Base-by-base conservation (phyloP, 257 asterid genomes). In the Cynanchum wilfordii region DNA sequence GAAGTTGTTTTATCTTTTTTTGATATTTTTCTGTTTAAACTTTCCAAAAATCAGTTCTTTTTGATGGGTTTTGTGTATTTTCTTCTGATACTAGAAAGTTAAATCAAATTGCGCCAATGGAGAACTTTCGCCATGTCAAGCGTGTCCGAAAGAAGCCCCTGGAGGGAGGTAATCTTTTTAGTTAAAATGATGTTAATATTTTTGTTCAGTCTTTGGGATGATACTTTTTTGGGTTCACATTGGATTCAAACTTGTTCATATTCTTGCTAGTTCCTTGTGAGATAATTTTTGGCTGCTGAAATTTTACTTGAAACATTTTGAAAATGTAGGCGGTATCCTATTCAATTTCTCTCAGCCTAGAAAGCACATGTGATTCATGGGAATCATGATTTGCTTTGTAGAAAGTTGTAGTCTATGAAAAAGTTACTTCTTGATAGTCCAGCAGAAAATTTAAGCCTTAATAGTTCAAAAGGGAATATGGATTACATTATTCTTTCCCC, bases 111-210 rank as follows among this genome's bases (percentile, higher is more conserved):
- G 91, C 96, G 33, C 96, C 97, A 42, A 65, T 94, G 84, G 97
- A 89, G 81, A 95, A 86, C 79, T 87, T 89, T 76, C 95, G 91
- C 76, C 99, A 94, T 78, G 97, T 94, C 75, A 94, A 89, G 88
- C 93, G 97, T 42, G 78, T 91, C 40, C 83, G 77, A 68, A 94
- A 85, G 88, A 79, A 78, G 70, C 73, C 80, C 73, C 80, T 81
- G 73, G 90, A 84, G 66, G 93, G 83, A 83, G 99, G 95, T 89
- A 73, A 56, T 36, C 19, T 9, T 30, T 62, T 45, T 15, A 50
- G 24, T 44, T 49, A 22, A 16, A 49, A 47, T 49, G 33, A 30
- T 12, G 44, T 49, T 49, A 11, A 13, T 27, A 24, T 50, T 67
- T 66, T 67, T 66, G 8, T 42, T 24, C 4, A 1, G 38, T 47